Percentiles rank a stretch among this genome's conserved stretches.
phyloP scores from a whole-genome alignment of 495 filamentous ascomycete species.

The Trichoderma parareesei region DNA sequence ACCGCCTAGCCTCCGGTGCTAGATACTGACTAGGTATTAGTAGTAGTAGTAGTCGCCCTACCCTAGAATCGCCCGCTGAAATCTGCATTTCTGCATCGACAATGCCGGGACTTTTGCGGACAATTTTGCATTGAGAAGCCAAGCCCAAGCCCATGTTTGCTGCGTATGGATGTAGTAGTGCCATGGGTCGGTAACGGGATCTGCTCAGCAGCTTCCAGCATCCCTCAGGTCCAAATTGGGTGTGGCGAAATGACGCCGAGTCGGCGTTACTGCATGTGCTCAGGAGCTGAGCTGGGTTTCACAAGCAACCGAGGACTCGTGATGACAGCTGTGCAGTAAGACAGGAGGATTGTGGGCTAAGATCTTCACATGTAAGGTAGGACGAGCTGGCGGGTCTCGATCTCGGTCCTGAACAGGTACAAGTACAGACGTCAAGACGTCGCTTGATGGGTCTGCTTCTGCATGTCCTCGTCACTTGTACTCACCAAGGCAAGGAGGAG shows the following conservation, averaged over 20 bases:
- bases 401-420: no score
- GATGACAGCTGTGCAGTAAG: not conserved
- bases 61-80: not conserved
- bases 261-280: not conserved
- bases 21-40: no score
- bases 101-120: not conserved
- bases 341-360: not conserved
- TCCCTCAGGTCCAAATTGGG: not conserved
- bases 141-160: no score
- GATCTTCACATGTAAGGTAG: no score
- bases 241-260: not conserved
- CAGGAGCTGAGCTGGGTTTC: slow-evolving; percentile 3
- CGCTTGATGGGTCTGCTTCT: no score
- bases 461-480: no score
- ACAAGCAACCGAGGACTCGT: slow-evolving; percentile 3
- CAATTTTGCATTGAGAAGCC: not conserved
- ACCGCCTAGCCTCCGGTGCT: slow-evolving; percentile 4
- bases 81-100: not conserved
- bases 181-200: no score
- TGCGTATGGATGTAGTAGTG: no score
- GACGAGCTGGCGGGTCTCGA: no score
- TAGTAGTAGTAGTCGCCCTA: not conserved
- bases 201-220: not conserved
- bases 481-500: no score
- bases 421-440: no score